Evolutionary conservation across 2,329 filamentous ascomycete genomes (phyloP).

Genomic region (Lasiodiplodia hormozganensis): DNA sequence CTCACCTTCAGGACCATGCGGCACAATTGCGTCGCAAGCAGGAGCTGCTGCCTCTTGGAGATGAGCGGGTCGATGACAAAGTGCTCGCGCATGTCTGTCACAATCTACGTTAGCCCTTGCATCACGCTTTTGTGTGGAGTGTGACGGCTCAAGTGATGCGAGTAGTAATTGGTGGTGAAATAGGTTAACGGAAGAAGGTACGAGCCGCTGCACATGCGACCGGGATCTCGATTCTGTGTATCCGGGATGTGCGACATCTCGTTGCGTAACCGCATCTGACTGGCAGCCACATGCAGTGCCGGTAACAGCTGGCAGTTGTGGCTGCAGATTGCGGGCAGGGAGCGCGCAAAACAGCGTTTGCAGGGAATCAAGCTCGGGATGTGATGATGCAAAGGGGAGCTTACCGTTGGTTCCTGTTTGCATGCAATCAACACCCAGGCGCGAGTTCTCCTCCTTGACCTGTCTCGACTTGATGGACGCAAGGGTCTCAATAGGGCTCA

Average conservation of each 20-base stretch:
- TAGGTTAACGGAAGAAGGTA: conserved; percentile 23
- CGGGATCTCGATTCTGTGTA: conserved; percentile 24
- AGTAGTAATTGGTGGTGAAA: conserved; percentile 18
- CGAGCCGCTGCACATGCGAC: conserved; percentile 30
- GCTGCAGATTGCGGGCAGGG: conserved; percentile 29
- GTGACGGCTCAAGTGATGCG: conserved; percentile 1
- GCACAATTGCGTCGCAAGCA: conserved; percentile 95
- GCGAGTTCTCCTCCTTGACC: conserved; percentile 81
- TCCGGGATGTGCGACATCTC: conserved; percentile 24
- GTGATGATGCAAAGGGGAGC: conserved; percentile 38
- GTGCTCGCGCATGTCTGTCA: conserved; percentile 87
- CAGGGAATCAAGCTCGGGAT: conserved; percentile 14
- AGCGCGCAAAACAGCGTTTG: conserved; percentile 23
- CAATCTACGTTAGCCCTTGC: conserved; percentile 18
- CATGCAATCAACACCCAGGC: conserved; percentile 97
- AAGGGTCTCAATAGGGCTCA: conserved; percentile 94
- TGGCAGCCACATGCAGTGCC: conserved; percentile 27
- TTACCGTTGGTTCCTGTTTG: conserved; percentile 83
- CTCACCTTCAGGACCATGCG: conserved; percentile 93
- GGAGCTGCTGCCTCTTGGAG: conserved; percentile 95
- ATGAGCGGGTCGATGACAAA: conserved; percentile 99
- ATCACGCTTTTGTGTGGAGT: neutral
- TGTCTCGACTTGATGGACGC: conserved; percentile 96
- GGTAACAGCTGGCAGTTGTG: conserved; percentile 26
- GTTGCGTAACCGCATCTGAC: conserved; percentile 19